Percentiles rank a stretch among this genome's conserved stretches.
These are phyloP conservation scores for Fusarium cicatricum DNA, from an alignment of 2,329 filamentous ascomycete species.

Conservation along the genomic window DNA sequence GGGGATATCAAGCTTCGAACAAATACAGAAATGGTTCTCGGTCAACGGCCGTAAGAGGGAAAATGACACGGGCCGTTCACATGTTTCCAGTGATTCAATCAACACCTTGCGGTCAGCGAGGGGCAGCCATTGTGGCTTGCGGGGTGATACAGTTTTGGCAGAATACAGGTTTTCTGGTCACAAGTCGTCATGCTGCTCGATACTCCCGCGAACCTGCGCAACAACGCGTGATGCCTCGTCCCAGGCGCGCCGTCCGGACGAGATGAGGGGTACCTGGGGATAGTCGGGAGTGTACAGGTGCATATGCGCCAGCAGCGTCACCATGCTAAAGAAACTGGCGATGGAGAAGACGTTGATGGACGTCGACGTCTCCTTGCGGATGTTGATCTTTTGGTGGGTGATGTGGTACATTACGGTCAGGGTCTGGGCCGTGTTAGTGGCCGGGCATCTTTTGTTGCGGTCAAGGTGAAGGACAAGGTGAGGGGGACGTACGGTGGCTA, in stretches of 20 bases:
- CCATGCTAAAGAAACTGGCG: constrained; percentile 79
- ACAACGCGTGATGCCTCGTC: constrained; percentile 45
- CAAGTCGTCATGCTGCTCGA: constrained; percentile 45
- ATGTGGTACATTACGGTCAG: constrained; percentile 79
- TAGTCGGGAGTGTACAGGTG: constrained; percentile 70
- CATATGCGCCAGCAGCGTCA: constrained; percentile 71
- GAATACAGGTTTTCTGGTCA: constrained; percentile 15
- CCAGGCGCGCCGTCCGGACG: constrained; percentile 48
- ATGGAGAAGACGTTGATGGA: constrained; percentile 81
- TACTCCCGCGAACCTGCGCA: constrained; percentile 42
- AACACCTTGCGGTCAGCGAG: constrained; percentile 1
- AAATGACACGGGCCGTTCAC: not conserved
- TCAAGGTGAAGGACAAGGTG: constrained; percentile 5
- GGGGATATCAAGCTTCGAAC: constrained; percentile 26
- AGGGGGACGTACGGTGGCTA: constrained; percentile 68
- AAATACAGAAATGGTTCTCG: constrained; percentile 3
- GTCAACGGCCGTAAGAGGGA: not conserved
- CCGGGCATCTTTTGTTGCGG: constrained; percentile 3
- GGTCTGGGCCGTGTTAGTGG: constrained; percentile 56
- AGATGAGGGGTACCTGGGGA: constrained; percentile 65
- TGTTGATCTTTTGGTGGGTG: constrained; percentile 80
- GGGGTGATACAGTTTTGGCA: not conserved
- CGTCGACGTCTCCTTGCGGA: constrained; percentile 79
- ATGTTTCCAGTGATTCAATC: not conserved
- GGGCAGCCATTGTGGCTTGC: not conserved